Conservation (phyloP, 345 rosid species). For the Cochlearia excelsa region DNA sequence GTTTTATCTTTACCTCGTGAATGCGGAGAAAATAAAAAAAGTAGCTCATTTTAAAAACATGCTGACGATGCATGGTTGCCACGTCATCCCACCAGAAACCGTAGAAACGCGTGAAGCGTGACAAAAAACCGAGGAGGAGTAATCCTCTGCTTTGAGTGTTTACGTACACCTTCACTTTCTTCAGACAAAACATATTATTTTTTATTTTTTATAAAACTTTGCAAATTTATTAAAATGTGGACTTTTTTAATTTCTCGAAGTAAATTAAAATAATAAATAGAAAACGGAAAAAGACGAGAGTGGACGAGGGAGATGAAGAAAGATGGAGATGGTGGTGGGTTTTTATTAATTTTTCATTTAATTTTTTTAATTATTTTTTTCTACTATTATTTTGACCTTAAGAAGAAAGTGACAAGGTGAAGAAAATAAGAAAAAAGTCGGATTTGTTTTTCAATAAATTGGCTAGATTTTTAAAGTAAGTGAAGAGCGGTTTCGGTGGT, state of each 20-base stretch:
- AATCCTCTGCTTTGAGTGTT: constrained; percentile 3
- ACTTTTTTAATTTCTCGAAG: constrained; percentile 10
- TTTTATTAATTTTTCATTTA: constrained; percentile 19
- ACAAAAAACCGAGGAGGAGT: constrained; percentile 32
- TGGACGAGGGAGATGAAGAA: not conserved
- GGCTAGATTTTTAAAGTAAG: constrained; percentile 32
- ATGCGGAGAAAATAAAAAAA: constrained; percentile 32
- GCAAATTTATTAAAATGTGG: not conserved
- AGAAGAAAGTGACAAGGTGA: constrained; percentile 26
- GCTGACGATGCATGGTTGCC: constrained; percentile 52
- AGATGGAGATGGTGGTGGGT: constrained; percentile 24
- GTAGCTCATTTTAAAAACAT: constrained; percentile 28
- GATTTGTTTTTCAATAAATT: constrained; percentile 24
- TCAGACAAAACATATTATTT: constrained; percentile 1
- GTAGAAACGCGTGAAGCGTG: constrained; percentile 52
- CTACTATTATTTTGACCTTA: constrained; percentile 33
- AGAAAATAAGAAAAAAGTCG: constrained; percentile 18
- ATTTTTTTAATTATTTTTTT: constrained; percentile 26
- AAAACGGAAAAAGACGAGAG: constrained; percentile 6
- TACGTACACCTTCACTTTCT: constrained; percentile 34
- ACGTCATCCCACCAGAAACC: constrained; percentile 52
- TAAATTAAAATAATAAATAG: constrained; percentile 12
- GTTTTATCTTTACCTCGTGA: constrained; percentile 18
- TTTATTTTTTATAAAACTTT: too few relatives aligned
- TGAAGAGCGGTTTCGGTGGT: constrained; percentile 34